Percentiles rank a stretch among this genome's conserved stretches.
These are phyloP conservation scores for Trichoderma semiorbis DNA, from an alignment of 2,329 filamentous ascomycete species.

Conservation along the genomic window DNA sequence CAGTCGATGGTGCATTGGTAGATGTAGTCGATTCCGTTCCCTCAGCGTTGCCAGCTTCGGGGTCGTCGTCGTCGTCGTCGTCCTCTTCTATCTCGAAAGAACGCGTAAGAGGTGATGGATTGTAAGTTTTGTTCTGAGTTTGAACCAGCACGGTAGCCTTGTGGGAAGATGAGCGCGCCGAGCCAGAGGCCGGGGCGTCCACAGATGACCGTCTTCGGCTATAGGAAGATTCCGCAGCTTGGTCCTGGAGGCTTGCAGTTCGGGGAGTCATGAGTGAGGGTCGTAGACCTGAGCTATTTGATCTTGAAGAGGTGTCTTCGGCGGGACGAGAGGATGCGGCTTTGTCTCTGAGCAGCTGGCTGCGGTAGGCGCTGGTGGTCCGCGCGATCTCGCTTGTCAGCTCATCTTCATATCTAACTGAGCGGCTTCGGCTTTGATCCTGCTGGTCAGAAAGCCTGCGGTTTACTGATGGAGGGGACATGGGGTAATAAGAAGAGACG, in stretches of 20 bases:
- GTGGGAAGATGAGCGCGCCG: conserved; percentile 43
- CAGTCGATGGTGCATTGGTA: conserved; percentile 82
- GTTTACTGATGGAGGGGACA: conserved; percentile 48
- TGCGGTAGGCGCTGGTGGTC: conserved; percentile 44
- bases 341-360: conserved; percentile 35
- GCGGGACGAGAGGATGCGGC: conserved; percentile 37
- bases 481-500: conserved; percentile 45
- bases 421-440: conserved; percentile 36
- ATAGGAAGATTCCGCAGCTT: conserved; percentile 29
- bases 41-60: conserved; percentile 46
- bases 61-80: conserved; percentile 25
- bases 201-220: conserved; percentile 42
- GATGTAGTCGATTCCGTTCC: conserved; percentile 85
- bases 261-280: conserved; percentile 49
- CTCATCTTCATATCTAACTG: conserved; percentile 42
- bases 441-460: conserved; percentile 58
- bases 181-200: conserved; percentile 41
- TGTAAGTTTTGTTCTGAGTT: conserved; percentile 40
- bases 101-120: conserved; percentile 58
- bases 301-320: conserved; percentile 37
- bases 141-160: conserved; percentile 33
- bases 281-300: conserved; percentile 33
- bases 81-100: conserved; percentile 35
- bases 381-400: conserved; percentile 39
- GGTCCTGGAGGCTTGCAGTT: conserved; percentile 47